A percentile compares a stretch with the other conserved stretches of the same genome.
These are phyloP conservation scores for Mycena citricolor DNA, from an alignment of 1,284 basidiomycete species.

Conservation along the genomic window DNA sequence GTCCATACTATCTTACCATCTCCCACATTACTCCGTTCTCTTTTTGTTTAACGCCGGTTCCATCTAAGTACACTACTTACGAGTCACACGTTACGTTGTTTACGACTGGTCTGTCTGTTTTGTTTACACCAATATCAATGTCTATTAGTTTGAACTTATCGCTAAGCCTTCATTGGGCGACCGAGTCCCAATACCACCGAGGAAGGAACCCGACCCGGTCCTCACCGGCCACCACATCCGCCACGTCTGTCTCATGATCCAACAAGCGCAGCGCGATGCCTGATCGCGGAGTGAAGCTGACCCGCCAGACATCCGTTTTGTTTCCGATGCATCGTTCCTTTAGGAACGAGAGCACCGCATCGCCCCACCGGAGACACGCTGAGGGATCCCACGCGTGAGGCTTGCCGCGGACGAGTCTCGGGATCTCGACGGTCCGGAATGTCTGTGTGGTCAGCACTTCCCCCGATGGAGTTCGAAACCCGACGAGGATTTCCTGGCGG, in stretches of 20 bases:
- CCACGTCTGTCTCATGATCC: slow-evolving; percentile 43
- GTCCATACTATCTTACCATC: too few species aligned
- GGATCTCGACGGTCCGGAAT: slow-evolving; percentile 73
- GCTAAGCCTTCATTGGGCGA: too few species aligned
- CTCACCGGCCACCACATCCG: slow-evolving; percentile 52
- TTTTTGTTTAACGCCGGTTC: too few species aligned
- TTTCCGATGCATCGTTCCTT: slow-evolving; percentile 30
- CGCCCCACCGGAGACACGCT: slow-evolving; percentile 74
- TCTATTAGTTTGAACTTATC: too few species aligned
- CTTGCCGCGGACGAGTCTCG: slow-evolving; percentile 73
- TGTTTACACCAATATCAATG: too few species aligned
- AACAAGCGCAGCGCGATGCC: slow-evolving; percentile 51
- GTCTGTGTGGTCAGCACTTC: slow-evolving; percentile 59
- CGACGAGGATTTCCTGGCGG: slow-evolving; percentile 80
- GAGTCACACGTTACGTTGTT: too few species aligned
- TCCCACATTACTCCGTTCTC: too few species aligned
- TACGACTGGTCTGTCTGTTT: too few species aligned
- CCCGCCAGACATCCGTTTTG: slow-evolving; percentile 58
- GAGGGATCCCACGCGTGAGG: slow-evolving; percentile 77
- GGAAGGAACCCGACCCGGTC: slow-evolving; percentile 76
- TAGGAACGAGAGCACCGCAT: slow-evolving; percentile 61
- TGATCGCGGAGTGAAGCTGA: slow-evolving; percentile 55
- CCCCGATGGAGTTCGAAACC: slow-evolving; percentile 84
- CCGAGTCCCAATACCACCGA: slow-evolving; percentile 65
- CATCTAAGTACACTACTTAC: too few species aligned